Percentiles rank a stretch among this genome's conserved stretches.
phyloP scores from a whole-genome alignment of 371 early-diverging fungal genomes.

The Mucor lusitanicus region DNA sequence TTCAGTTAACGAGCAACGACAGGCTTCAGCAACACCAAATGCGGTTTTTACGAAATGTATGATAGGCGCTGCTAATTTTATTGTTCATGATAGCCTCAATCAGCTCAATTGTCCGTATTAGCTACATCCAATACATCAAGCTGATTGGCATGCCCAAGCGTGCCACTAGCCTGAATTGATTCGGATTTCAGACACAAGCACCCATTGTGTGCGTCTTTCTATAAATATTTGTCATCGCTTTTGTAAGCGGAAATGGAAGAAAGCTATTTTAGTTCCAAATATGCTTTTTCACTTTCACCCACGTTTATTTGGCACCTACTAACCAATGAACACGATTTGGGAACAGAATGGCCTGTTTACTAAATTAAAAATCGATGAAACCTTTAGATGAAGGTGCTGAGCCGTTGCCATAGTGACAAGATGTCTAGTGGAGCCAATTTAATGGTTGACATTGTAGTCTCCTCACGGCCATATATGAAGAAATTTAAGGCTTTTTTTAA shows the following conservation, averaged over 20 bases:
- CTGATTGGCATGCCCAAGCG: background rate
- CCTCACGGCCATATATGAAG: slow-evolving; percentile 7
- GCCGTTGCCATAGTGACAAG: background rate
- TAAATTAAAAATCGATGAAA: background rate
- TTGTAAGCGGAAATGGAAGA: background rate
- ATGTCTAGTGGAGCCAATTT: background rate
- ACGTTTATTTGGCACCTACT: background rate
- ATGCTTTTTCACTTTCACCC: background rate
- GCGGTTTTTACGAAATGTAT: no score
- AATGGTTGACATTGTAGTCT: no score
- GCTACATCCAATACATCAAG: background rate
- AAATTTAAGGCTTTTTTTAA: background rate
- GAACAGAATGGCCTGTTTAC: background rate
- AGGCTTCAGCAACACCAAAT: no score
- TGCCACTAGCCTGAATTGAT: background rate
- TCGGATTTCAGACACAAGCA: background rate
- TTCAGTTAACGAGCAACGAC: no score
- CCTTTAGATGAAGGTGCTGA: background rate
- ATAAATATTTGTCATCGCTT: slow-evolving; percentile 1
- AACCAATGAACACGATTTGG: background rate
- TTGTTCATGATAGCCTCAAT: no score
- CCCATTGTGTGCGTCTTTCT: background rate
- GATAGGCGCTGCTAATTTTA: no score
- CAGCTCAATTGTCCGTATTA: no score
- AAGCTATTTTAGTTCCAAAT: background rate